Evolutionary conservation across 139 green algal species (phyloP), one percentile per base, ranked within the genome.

Genomic region (Chlamydomonas sp.): DNA sequence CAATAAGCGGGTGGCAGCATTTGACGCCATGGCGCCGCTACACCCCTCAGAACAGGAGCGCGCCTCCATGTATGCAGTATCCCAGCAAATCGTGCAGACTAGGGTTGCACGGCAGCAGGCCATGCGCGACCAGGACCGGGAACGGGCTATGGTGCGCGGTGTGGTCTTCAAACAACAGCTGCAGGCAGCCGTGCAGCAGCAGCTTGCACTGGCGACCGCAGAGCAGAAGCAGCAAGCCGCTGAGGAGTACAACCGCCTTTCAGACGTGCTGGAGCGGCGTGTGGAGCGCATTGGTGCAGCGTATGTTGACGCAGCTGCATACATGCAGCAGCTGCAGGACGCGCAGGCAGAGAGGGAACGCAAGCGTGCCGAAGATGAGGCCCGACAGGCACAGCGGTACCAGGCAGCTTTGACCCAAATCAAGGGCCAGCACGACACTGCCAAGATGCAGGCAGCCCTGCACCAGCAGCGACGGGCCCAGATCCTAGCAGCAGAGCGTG

Each of bases 111-210:
- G 84, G 6, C 74, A 78, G 58, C 57, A 77, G 64, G 17, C 5
- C 10, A 88, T 88, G 84, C 84, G 84, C 57, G 74, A 83, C 64
- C 75, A 83, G 75, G 84, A 88, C 17, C 84, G 75, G 10, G 57
- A 69, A 17, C 84, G 84, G 16, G 75, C 84, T 5, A 82, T 82
- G 84, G 8, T 69, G 49, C 77, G 83, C 58, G 75, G 49, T 2
- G 75, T 18, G 1, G 75, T 58, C 4, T 88, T 78, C 84, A 63
- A 64, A 1, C 7, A 57, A 2, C 60, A 17, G 2, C 49, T 83
- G 3, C 61, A 82, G 57, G 75, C 76, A 3, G 84, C 75, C 7
- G 7, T 83, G 31, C 63, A 78, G 57, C 63, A 79, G 17, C 84
- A 83, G 75, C 0, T 7, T 5, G 76, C 17, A 10, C 75, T 77